Conservation (phyloP, 306 rosid genomes). For the Senna siamea region DNA sequence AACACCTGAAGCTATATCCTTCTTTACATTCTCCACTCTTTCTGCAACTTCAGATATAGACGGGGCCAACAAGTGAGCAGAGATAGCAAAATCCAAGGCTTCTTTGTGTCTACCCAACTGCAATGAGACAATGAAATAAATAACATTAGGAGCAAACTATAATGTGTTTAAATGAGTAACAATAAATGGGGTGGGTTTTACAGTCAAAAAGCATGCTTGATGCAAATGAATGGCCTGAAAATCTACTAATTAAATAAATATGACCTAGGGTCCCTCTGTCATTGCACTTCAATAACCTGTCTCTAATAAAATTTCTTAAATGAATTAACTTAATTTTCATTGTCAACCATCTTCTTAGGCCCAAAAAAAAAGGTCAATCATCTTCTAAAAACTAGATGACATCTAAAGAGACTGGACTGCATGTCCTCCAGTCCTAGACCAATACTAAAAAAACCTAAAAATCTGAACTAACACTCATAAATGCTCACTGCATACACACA, state of each 20-base stretch:
- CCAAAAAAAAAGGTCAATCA: not conserved
- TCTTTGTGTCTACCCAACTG: slow-evolving; percentile 88
- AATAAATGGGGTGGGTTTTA: slow-evolving; percentile 30
- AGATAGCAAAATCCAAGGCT: slow-evolving; percentile 80
- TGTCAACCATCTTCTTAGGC: not conserved
- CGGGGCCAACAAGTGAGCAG: slow-evolving; percentile 75
- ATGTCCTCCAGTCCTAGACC: not conserved
- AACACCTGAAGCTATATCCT: slow-evolving; percentile 83
- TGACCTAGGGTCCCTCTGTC: slow-evolving; percentile 8
- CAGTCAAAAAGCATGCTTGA: slow-evolving; percentile 27
- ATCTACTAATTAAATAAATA: not conserved
- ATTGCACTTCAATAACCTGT: not conserved
- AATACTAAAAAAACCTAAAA: not conserved
- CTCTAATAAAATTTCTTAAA: not conserved
- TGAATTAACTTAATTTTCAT: not conserved
- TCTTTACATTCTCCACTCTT: slow-evolving; percentile 69
- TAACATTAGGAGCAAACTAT: slow-evolving; percentile 30
- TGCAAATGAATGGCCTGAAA: slow-evolving; percentile 12
- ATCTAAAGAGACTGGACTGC: not conserved
- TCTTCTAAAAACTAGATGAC: not conserved
- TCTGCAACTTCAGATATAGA: slow-evolving; percentile 66
- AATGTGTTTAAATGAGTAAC: not conserved
- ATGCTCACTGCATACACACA: not conserved
- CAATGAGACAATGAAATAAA: slow-evolving; percentile 32
- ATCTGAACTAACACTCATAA: not conserved